phyloP scores from a whole-genome alignment of 306 rosid genomes.

The Dryas octopetala region DNA sequence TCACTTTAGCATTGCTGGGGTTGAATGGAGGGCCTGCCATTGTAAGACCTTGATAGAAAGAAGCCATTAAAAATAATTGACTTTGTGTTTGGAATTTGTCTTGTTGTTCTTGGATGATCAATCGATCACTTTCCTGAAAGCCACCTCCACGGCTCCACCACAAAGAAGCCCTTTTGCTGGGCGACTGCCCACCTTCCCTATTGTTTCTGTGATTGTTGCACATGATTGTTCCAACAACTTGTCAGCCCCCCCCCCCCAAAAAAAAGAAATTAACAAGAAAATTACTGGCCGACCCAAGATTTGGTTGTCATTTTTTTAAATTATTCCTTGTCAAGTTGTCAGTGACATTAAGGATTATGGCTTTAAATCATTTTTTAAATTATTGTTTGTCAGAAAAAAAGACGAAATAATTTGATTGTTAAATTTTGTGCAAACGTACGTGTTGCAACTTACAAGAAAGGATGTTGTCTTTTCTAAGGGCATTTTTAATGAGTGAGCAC shows the following conservation, averaged over 20 bases:
- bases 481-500: too few relatives aligned
- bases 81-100: too few relatives aligned
- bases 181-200: too few relatives aligned
- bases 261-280: not conserved
- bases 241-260: not conserved
- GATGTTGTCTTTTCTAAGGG: too few relatives aligned
- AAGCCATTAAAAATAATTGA: too few relatives aligned
- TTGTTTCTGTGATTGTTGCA: not conserved
- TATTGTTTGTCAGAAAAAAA: not conserved
- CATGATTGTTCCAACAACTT: not conserved
- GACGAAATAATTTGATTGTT: not conserved
- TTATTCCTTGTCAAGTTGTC: not conserved
- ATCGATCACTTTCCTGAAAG: not conserved
- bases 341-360: not conserved
- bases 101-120: not conserved
- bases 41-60: too few relatives aligned
- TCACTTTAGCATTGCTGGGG: too few relatives aligned
- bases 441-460: not conserved
- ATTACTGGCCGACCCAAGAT: not conserved
- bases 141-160: slow-evolving; percentile 6
- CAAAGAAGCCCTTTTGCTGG: not conserved
- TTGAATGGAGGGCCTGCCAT: too few relatives aligned
- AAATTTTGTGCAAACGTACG: not conserved
- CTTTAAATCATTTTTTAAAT: not conserved
- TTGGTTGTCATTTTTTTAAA: not conserved